Evolutionary conservation across 2,329 filamentous ascomycete genomes (phyloP).

Genomic region (Fusarium neocosmosporiellum): DNA sequence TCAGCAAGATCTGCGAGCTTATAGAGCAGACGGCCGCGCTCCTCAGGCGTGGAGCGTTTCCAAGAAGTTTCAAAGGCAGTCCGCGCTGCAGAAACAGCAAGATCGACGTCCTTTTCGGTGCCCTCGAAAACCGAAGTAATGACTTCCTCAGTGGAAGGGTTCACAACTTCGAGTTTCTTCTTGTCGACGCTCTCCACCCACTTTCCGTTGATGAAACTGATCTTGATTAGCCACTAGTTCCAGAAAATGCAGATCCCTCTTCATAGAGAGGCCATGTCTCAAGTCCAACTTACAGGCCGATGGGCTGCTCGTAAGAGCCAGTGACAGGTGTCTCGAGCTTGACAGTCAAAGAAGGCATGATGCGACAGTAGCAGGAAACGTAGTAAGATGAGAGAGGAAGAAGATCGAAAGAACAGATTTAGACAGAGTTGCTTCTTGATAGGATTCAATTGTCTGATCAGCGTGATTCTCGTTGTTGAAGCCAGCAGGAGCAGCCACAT

Average conservation of each 20-base stretch:
- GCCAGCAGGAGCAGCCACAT: neutral
- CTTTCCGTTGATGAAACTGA: slow-evolving; percentile 85
- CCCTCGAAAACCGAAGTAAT: slow-evolving; percentile 87
- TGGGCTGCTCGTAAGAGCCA: slow-evolving; percentile 69
- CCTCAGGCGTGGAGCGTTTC: slow-evolving; percentile 75
- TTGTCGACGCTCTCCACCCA: slow-evolving; percentile 83
- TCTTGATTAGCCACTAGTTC: neutral
- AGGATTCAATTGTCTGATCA: neutral
- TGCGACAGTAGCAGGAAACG: neutral
- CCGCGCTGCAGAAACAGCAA: slow-evolving; percentile 86
- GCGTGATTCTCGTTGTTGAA: neutral
- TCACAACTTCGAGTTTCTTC: slow-evolving; percentile 92
- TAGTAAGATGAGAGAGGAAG: neutral
- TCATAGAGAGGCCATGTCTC: neutral
- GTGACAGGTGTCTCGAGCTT: slow-evolving; percentile 76
- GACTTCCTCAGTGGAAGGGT: slow-evolving; percentile 85
- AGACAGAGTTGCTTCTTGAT: neutral
- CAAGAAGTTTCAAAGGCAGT: slow-evolving; percentile 84
- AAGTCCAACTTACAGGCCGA: slow-evolving; percentile 61
- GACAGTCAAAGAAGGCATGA: slow-evolving; percentile 55
- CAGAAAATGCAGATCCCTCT: neutral
- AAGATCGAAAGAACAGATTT: neutral
- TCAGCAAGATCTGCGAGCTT: slow-evolving; percentile 86
- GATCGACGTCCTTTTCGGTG: slow-evolving; percentile 85
- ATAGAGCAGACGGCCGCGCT: slow-evolving; percentile 75